Base-by-base conservation (phyloP, 73 alveolate species). In the Loxodes magnus region DNA sequence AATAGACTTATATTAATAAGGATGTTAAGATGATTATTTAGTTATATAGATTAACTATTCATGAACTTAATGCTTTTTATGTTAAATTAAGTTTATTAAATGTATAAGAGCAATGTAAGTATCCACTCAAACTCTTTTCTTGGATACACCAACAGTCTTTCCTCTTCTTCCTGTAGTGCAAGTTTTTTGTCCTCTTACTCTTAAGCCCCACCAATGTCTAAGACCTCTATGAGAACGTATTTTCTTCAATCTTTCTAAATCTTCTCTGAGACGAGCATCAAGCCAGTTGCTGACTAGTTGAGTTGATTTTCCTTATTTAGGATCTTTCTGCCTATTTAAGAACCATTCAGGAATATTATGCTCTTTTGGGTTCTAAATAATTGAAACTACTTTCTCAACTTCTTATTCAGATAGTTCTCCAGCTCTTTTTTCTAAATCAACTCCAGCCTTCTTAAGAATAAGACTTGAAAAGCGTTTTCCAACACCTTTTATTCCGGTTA, bases 101-200 rank as follows among this genome's bases (percentile, higher is more conserved):
- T n/a, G n/a, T n/a, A n/a, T n/a, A n/a, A n/a, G n/a, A n/a, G n/a
- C n/a, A n/a, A n/a, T n/a, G n/a, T n/a, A n/a, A n/a, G n/a, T n/a
- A n/a, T n/a, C n/a, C n/a, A n/a, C n/a, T n/a, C n/a, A n/a, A n/a
- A n/a, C n/a, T n/a, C n/a, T 87, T 94, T 87, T 91, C 81, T 92
- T 91, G 67, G 86, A 79, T 63, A 88, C 98, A 63, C 98, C 98
- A 57, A 89, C 78, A 65, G 97, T 87, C 61, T 90, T 83, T 52
- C 99, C 98, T 81, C 92, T 88, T 79, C 99, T 93, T 24, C 99
- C 99, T 50, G 98, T 94, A 43, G 98, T 88, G 87, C 79, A 77
- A 74, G 99, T 94, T 82, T 91, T 94, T 78, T 94, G 97, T 43
- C 99, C 99, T 74, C 97, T 93, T 64, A 91, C 98, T 73, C 80